These are phyloP conservation scores for Choiromyces venosus DNA, from an alignment of 495 filamentous ascomycete genomes.

Conservation along the genomic window DNA sequence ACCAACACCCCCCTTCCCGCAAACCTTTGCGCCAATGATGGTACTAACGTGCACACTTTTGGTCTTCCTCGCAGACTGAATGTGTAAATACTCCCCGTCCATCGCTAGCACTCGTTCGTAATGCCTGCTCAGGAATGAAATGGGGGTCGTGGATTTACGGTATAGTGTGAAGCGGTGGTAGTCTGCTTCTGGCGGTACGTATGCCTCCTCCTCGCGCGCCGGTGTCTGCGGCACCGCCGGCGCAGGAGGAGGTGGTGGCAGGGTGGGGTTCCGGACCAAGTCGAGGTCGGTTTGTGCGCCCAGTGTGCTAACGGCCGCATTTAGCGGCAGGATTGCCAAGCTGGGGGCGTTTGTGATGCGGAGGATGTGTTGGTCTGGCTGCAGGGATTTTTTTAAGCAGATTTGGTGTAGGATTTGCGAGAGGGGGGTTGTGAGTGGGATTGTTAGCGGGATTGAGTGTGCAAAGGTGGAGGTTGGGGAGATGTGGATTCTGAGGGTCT, in stretches of 20 bases:
- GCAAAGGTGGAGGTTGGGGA: constrained; percentile 61
- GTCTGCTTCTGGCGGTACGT: not conserved
- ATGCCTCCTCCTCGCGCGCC: not conserved
- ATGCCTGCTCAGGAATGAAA: constrained; percentile 81
- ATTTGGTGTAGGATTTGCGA: constrained; percentile 88
- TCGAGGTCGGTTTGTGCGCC: constrained; percentile 80
- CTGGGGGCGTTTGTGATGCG: constrained; percentile 80
- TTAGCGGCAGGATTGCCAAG: constrained; percentile 63
- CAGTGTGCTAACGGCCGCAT: constrained; percentile 83
- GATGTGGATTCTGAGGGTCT: constrained; percentile 79
- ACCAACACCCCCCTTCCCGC: constrained; percentile 78
- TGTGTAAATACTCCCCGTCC: constrained; percentile 93
- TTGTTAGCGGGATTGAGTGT: constrained; percentile 62
- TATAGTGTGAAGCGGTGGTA: constrained; percentile 65
- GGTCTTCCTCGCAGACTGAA: constrained; percentile 77
- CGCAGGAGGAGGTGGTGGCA: not conserved
- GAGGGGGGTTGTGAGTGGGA: constrained; percentile 89
- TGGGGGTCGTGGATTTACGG: constrained; percentile 71
- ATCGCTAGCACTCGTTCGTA: constrained; percentile 72
- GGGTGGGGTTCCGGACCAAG: constrained; percentile 49
- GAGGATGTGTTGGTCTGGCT: constrained; percentile 81
- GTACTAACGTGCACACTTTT: constrained; percentile 88
- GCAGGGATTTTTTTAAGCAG: constrained; percentile 80
- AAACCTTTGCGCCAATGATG: constrained; percentile 92
- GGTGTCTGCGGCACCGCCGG: not conserved